phyloP scores from a whole-genome alignment of 2,329 filamentous ascomycete genomes.

The Beauveria pseudobassiana region DNA sequence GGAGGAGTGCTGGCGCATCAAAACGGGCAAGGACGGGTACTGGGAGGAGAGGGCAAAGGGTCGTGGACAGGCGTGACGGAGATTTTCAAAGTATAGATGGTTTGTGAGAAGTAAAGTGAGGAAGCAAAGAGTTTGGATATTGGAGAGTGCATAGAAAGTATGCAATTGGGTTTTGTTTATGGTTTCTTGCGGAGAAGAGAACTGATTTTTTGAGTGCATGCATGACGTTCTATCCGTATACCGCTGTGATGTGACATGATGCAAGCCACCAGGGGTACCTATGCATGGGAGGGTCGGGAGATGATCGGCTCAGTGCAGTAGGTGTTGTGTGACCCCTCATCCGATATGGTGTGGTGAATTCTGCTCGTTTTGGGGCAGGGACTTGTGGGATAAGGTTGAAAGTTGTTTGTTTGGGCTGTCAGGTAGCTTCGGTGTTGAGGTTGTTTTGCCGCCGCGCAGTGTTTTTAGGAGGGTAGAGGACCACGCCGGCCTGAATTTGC shows the following conservation, averaged over 20 bases:
- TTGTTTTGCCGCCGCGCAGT: too few relatives aligned
- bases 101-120: background rate
- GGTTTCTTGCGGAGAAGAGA: background rate
- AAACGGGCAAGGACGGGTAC: constrained; percentile 77
- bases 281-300: background rate
- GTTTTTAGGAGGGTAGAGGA: too few relatives aligned
- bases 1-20: constrained; percentile 69
- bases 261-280: background rate
- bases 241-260: too few relatives aligned
- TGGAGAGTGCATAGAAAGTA: background rate
- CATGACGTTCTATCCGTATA: background rate
- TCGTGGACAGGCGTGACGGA: constrained; percentile 54
- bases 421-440: too few relatives aligned
- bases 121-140: background rate
- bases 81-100: constrained; percentile 34
- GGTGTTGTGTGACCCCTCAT: too few relatives aligned
- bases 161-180: background rate
- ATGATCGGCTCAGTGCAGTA: too few relatives aligned
- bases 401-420: too few relatives aligned
- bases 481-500: too few relatives aligned
- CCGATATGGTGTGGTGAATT: too few relatives aligned
- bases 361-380: too few relatives aligned
- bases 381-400: too few relatives aligned
- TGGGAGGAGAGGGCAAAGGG: constrained; percentile 74
- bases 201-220: background rate